Base-by-base conservation (phyloP, 345 rosid genomes). In the Rhizophora mangle region DNA sequence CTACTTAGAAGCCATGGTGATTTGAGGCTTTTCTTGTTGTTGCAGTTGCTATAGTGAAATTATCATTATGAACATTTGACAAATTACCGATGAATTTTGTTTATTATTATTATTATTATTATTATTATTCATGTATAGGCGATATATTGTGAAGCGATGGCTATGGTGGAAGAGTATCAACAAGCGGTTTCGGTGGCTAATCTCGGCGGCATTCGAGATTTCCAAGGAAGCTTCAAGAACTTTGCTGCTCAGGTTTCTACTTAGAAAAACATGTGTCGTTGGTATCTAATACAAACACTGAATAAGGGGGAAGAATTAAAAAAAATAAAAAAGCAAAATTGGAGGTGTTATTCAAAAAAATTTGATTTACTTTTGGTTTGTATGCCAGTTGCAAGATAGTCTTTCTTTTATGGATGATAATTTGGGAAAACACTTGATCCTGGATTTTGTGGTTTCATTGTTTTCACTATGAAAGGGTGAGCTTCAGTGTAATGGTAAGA, bases 141-240 rank as follows among this genome's bases (percentile, higher is more conserved):
- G 15, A 82, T 92, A 15, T 95, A 92, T 78, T 83, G 86, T 62
- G 99, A 95, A 79, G 96, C 96, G 6, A 79, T 76, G 68, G 92
- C 91, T 21, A 89, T 92, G 97, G 96, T 90, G 69, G 99, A 95
- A 79, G 99, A 91, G 70, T 86, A 90, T 81, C 97, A 92, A 62
- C 99, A 92, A 80, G 96, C 91, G 62, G 84, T 81, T 75, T 86
- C 90, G 0, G 84, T 83, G 57, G 86, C 87, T 70, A 86, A 76
- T 81, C 83, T 85, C 37, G 90, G 99, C 3, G 92, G 96, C 27
- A 74, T 86, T 69, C 88, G 96, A 19, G 99, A 92, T 76, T 81
- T 86, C 68, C 96, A 85, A 60, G 83, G 88, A 37, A 88, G 96
- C 73, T 84, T 89, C 74, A 94, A 89, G 83, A 89, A 80, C 60